Conservation (phyloP, 345 rosid species). For the Eucalyptus sp. region DNA sequence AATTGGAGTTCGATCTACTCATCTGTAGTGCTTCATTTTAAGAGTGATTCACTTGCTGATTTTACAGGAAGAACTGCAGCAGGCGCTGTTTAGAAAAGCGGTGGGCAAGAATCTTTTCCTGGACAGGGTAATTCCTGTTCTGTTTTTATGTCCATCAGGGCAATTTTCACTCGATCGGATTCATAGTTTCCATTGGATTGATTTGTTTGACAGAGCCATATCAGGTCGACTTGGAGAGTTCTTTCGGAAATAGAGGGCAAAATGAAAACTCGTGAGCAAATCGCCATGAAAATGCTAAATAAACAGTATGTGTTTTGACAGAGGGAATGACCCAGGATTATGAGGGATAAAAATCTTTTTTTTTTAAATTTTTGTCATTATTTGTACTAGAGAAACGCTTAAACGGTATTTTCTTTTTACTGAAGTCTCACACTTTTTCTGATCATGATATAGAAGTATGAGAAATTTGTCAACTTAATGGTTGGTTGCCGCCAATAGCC, state of each 20-base stretch:
- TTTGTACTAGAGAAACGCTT: not conserved
- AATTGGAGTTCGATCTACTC: not conserved
- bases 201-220: not conserved
- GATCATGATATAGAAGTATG: not conserved
- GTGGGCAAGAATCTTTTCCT: constrained; percentile 37
- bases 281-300: not conserved
- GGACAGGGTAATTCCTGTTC: constrained; percentile 24
- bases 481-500: not conserved
- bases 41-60: not conserved
- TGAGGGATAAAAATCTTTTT: not conserved
- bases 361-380: not conserved
- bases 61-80: constrained; percentile 52
- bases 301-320: not conserved
- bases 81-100: constrained; percentile 31
- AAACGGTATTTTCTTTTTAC: not conserved
- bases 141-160: not conserved
- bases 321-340: not conserved
- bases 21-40: not conserved
- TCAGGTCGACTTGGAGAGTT: not conserved
- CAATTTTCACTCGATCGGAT: not conserved
- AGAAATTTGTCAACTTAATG: not conserved
- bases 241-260: not conserved
- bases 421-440: not conserved
- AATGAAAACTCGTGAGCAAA: not conserved
- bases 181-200: not conserved